Evolutionary conservation across 805 yeast species (phyloP), one percentile per base, ranked within the genome.

Genomic region (Yamadazyma sp.): DNA sequence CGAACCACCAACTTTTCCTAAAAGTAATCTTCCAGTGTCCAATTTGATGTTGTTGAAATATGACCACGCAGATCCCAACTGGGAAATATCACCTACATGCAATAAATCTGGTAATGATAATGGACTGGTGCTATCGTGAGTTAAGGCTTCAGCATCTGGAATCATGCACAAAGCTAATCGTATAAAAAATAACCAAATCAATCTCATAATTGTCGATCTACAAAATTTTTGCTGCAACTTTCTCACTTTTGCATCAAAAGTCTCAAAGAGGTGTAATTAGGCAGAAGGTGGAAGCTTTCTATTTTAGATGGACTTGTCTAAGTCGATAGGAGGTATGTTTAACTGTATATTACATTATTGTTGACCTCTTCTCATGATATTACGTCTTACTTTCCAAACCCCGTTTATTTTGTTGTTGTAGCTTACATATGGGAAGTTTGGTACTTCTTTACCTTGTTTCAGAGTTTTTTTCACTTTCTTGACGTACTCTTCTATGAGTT

Each of bases 31-130:
- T 67, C 71, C 98, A 59, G 89, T 81, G 68, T 88, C 97, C 65
- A 89, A 86, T 73, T 84, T 83, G 72, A 91, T 78, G 75, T 72
- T 86, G 53, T 86, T 89, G 42, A 39, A 34, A 11, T 51, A 27
- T 5, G 50, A 43, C 70, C 71, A 67, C 15, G 45, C 44, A n/a
- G 38, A 28, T n/a, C 36, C 40, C 15, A 67, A 43, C 8, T 57
- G 60, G 3, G 39, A 33, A 2, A 58, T 36, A 12, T 40, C 41
- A 5, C 52, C 32, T 16, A 57, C 31, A 10, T 55, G 44, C 12
- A 66, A 44, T 34, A 67, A 53, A 39, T 60, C 56, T 6, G 71
- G 72, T 23, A 67, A 52, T 5, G 70, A 60, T 23, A 52, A 25
- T 2, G 24, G 15, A 40, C 54, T 4, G n/a, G 22, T 8, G n/a